Conservation (phyloP, 1,139 yeast genomes). For the Magnusiomyces paraingens region DNA sequence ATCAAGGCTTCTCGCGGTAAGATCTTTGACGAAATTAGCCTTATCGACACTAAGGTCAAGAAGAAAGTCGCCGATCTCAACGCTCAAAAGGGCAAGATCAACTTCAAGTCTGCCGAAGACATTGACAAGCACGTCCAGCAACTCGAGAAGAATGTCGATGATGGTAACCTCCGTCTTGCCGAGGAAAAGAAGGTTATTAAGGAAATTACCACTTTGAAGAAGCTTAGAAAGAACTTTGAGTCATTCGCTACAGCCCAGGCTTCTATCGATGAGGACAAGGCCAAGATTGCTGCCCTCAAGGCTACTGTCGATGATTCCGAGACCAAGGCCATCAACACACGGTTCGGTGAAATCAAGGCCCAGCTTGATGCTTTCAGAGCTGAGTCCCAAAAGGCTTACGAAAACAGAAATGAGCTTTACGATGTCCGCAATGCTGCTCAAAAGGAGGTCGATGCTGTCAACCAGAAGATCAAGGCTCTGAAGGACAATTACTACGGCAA, state of each 20-base stretch:
- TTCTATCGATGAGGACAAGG: conserved; percentile 73
- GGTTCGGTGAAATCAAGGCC: conserved; percentile 52
- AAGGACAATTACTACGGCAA: conserved; percentile 32
- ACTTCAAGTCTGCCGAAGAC: conserved; percentile 70
- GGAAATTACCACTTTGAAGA: conserved; percentile 80
- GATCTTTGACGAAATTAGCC: conserved; percentile 66
- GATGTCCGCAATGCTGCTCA: conserved; percentile 64
- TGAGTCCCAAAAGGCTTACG: conserved; percentile 56
- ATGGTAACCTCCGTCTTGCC: conserved; percentile 79
- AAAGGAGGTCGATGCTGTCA: conserved; percentile 60
- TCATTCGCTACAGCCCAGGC: conserved; percentile 69
- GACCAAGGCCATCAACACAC: conserved; percentile 51
- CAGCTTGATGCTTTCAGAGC: conserved; percentile 55
- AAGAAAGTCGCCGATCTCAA: conserved; percentile 72
- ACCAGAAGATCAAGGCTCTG: conserved; percentile 55
- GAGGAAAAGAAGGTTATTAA: conserved; percentile 84
- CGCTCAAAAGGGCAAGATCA: conserved; percentile 57
- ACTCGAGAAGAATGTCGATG: conserved; percentile 68
- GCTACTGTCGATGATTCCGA: conserved; percentile 56
- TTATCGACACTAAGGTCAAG: conserved; percentile 64
- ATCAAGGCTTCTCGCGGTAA: conserved; percentile 64
- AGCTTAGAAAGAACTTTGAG: conserved; percentile 73
- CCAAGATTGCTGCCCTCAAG: conserved; percentile 70
- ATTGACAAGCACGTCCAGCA: conserved; percentile 65
- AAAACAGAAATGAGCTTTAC: conserved; percentile 58